phyloP scores from a whole-genome alignment of 306 rosid genomes.

The Cyclanthera cordifolia region DNA sequence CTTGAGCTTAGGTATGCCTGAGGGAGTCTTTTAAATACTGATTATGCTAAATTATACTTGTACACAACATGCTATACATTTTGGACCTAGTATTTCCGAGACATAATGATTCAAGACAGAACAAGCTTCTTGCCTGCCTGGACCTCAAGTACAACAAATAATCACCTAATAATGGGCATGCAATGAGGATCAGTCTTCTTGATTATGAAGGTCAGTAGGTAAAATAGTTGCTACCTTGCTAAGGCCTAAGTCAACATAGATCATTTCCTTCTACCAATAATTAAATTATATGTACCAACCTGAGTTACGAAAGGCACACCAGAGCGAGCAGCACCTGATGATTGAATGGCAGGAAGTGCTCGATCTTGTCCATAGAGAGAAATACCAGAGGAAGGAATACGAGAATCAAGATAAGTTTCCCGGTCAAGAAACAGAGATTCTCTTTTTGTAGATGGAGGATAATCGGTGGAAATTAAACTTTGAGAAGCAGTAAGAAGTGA shows the following conservation, averaged over 20 bases:
- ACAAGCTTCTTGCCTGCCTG: background rate
- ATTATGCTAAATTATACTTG: background rate
- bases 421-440: conserved; percentile 59
- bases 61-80: background rate
- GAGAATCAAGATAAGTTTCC: conserved; percentile 59
- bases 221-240: background rate
- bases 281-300: conserved; percentile 28
- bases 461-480: conserved; percentile 33
- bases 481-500: conserved; percentile 50
- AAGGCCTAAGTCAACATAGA: background rate
- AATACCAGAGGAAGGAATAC: conserved; percentile 47
- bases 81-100: background rate
- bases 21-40: too few relatives aligned
- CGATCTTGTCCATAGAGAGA: conserved; percentile 66
- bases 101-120: background rate
- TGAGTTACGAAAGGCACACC: conserved; percentile 78
- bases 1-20: too few relatives aligned
- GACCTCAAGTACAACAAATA: background rate
- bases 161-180: background rate
- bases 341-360: conserved; percentile 49
- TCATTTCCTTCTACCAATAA: background rate
- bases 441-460: conserved; percentile 44
- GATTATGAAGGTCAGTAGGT: background rate
- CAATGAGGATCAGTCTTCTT: too few relatives aligned
- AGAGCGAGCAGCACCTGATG: conserved; percentile 56